Conservation (phyloP, 805 yeast species). For the Spathaspora sp. region DNA sequence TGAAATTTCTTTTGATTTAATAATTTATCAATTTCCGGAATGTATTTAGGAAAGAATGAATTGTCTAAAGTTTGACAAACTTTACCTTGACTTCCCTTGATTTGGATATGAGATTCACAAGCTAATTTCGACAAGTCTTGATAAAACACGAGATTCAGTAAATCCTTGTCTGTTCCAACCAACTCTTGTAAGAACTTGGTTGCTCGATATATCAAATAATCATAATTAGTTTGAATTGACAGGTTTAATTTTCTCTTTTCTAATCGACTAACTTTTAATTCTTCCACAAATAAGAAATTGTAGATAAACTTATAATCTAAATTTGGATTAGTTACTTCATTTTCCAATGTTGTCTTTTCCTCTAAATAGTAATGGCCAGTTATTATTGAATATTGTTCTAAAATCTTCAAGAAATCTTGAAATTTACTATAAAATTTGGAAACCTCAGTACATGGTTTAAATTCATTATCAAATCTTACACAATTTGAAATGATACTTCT, state of each 20-base stretch:
- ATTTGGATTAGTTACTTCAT: conserved; percentile 5
- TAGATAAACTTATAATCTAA: conserved; percentile 20
- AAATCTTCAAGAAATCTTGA: conserved; percentile 30
- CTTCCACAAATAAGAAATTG: conserved; percentile 22
- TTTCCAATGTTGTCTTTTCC: conserved; percentile 19
- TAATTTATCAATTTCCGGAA: conserved; percentile 33
- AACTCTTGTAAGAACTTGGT: conserved; percentile 1
- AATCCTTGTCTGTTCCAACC: conserved; percentile 1
- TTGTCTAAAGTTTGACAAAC: conserved; percentile 22
- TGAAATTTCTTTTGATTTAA: conserved; percentile 26
- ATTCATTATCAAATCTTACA: conserved; percentile 74
- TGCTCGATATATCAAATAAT: conserved; percentile 38
- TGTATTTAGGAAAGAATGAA: conserved; percentile 37
- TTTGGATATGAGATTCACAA: conserved; percentile 33
- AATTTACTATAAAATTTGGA: conserved; percentile 53
- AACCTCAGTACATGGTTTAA: conserved; percentile 50
- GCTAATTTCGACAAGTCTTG: conserved; percentile 33
- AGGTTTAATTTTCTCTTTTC: conserved; percentile 23
- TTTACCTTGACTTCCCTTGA: conserved; percentile 5
- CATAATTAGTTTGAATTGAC: conserved; percentile 38
- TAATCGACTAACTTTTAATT: conserved; percentile 22
- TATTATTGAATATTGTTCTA: conserved; percentile 44
- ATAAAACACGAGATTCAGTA: conserved; percentile 18
- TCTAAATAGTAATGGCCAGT: conserved; percentile 27
- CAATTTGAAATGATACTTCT: conserved; percentile 59